Evolutionary conservation across 2,329 filamentous ascomycete species (phyloP).

Genomic region (Penicillium sp.): DNA sequence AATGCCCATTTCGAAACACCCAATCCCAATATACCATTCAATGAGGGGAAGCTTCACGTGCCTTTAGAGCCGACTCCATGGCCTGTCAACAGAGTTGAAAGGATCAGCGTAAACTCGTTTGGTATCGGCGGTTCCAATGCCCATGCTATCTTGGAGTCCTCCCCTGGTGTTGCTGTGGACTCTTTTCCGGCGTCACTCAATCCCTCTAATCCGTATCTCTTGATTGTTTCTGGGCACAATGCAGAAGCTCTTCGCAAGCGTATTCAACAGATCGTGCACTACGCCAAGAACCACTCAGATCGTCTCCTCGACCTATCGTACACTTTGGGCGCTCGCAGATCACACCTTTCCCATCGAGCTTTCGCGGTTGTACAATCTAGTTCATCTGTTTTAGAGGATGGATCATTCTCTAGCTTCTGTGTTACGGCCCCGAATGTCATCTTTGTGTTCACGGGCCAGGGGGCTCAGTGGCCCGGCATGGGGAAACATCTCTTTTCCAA

Average conservation of each 20-base stretch:
- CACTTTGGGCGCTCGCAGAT: slow-evolving; percentile 16
- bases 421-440: slow-evolving; percentile 5
- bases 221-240: slow-evolving; percentile 19
- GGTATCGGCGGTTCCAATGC: slow-evolving; percentile 31
- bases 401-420: not conserved
- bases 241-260: slow-evolving; percentile 12
- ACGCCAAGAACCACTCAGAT: slow-evolving; percentile 4
- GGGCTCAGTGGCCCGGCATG: slow-evolving; percentile 37
- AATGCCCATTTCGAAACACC: slow-evolving; percentile 29
- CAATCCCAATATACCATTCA: slow-evolving; percentile 27
- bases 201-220: not conserved
- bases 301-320: slow-evolving; percentile 13
- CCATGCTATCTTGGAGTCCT: slow-evolving; percentile 20
- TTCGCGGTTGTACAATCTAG: slow-evolving; percentile 9
- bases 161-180: not conserved
- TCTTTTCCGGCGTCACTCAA: not conserved
- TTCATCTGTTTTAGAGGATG: not conserved
- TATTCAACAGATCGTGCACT: slow-evolving; percentile 4
- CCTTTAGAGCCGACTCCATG: slow-evolving; percentile 22
- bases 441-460: slow-evolving; percentile 39
- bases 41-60: slow-evolving; percentile 16
- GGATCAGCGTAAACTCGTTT: slow-evolving; percentile 35
- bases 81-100: slow-evolving; percentile 22
- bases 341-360: slow-evolving; percentile 14
- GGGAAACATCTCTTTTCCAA: slow-evolving; percentile 26